phyloP scores from a whole-genome alignment of 352 stramenopile genomes.

The Halophytophthora batemanensis region DNA sequence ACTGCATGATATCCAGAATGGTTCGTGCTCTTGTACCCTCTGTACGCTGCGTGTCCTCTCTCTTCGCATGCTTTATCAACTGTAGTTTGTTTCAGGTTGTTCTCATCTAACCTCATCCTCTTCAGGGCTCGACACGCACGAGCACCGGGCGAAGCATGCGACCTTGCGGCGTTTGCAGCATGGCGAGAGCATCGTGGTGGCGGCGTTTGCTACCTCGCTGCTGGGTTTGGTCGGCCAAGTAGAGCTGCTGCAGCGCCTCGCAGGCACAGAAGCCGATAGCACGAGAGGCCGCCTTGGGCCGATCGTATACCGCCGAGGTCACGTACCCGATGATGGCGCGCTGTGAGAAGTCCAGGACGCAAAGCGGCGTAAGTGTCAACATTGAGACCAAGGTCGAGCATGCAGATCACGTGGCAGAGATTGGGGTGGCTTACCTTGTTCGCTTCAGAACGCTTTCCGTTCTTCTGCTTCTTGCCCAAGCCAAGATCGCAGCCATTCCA shows the following conservation, averaged over 20 bases:
- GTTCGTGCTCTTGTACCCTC: slow-evolving; percentile 1
- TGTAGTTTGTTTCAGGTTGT: background rate
- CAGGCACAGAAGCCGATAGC: slow-evolving; percentile 64
- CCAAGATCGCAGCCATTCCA: slow-evolving; percentile 33
- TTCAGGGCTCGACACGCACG: slow-evolving; percentile 21
- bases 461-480: slow-evolving; percentile 20
- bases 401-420: background rate
- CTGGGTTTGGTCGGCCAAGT: slow-evolving; percentile 22
- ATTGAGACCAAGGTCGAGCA: background rate
- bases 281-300: slow-evolving; percentile 61
- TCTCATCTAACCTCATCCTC: no score
- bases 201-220: slow-evolving; percentile 6
- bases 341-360: slow-evolving; percentile 17
- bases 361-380: slow-evolving; percentile 1
- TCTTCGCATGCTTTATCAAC: background rate
- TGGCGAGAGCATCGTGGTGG: slow-evolving; percentile 30
- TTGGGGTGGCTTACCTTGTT: slow-evolving; percentile 16
- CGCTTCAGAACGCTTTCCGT: slow-evolving; percentile 1
- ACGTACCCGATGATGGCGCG: slow-evolving; percentile 54
- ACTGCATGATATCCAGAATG: slow-evolving; percentile 2
- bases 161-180: slow-evolving; percentile 43
- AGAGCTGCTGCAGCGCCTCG: slow-evolving; percentile 57
- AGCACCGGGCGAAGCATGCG: slow-evolving; percentile 56
- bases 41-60: background rate
- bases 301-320: slow-evolving; percentile 78